Percentiles rank a stretch among this genome's conserved stretches.
Evolutionary conservation across 495 filamentous ascomycete genomes (phyloP).

Genomic region (Penicillium ochrochloron): DNA sequence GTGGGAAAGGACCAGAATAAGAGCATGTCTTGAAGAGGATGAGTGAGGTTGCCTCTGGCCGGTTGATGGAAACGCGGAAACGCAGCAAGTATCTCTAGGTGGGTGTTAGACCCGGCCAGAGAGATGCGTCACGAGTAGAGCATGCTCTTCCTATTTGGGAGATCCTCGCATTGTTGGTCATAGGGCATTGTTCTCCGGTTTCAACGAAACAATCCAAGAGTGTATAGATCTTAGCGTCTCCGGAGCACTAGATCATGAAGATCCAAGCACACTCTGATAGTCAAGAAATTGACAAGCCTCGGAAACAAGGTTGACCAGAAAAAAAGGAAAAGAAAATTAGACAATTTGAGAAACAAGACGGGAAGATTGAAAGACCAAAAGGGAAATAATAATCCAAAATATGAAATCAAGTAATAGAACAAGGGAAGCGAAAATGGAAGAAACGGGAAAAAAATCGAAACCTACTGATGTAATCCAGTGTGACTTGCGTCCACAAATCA

Average conservation of each 20-base stretch:
- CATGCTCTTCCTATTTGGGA: conserved; percentile 23
- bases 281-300: background rate
- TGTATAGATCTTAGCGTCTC: background rate
- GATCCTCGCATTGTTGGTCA: conserved; percentile 17
- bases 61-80: conserved; percentile 11
- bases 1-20: conserved; percentile 10
- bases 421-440: conserved; percentile 21
- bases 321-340: conserved; percentile 18
- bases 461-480: conserved; percentile 31
- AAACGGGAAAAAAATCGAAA: conserved; percentile 10
- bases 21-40: conserved; percentile 21
- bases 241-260: conserved; percentile 19
- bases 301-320: conserved; percentile 2
- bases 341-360: background rate
- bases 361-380: conserved; percentile 13
- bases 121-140: conserved; percentile 27
- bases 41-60: conserved; percentile 5
- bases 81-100: conserved; percentile 9
- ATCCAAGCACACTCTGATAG: conserved; percentile 16
- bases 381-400: conserved; percentile 18
- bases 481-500: conserved; percentile 14
- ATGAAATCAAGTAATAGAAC: conserved; percentile 20
- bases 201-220: conserved; percentile 13
- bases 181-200: conserved; percentile 9
- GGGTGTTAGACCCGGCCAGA: conserved; percentile 14